Evolutionary conservation across 345 rosid genomes (phyloP).

Genomic region (Eucalyptus marginata): DNA sequence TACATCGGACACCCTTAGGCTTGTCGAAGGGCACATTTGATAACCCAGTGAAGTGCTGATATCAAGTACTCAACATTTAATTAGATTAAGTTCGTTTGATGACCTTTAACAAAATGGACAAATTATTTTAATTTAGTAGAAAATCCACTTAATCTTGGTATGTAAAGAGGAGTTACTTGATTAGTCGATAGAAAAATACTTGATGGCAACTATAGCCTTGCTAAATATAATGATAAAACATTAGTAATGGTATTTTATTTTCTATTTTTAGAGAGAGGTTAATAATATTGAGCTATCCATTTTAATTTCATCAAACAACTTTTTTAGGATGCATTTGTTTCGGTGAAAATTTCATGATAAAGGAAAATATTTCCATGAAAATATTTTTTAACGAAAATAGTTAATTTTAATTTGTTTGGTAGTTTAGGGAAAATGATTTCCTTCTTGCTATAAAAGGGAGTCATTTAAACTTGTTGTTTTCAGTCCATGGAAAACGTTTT

Average conservation of each 20-base stretch:
- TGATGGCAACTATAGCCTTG: not conserved
- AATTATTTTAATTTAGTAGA: not conserved
- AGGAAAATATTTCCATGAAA: too few species aligned
- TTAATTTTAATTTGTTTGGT: not conserved
- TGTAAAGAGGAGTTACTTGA: not conserved
- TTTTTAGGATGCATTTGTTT: not conserved
- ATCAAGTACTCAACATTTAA: not conserved
- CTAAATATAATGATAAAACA: not conserved
- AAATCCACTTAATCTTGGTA: not conserved
- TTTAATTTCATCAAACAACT: not conserved
- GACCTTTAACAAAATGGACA: not conserved
- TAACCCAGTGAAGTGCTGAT: not conserved
- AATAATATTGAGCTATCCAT: not conserved
- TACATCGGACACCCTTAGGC: not conserved
- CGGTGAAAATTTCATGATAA: too few species aligned
- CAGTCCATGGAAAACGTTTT: accelerated
- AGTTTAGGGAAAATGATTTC: not conserved
- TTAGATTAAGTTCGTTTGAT: not conserved
- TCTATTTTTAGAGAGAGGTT: not conserved
- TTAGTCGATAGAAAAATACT: not conserved
- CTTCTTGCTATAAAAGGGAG: not conserved
- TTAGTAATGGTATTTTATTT: not conserved
- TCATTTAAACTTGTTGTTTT: not conserved
- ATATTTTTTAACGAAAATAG: too few species aligned
- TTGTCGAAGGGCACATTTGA: not conserved